Evolutionary conservation across 78 protist genomes (phyloP), one percentile per base, ranked within the genome.

Genomic region (Chrysochromulina tobinii): DNA sequence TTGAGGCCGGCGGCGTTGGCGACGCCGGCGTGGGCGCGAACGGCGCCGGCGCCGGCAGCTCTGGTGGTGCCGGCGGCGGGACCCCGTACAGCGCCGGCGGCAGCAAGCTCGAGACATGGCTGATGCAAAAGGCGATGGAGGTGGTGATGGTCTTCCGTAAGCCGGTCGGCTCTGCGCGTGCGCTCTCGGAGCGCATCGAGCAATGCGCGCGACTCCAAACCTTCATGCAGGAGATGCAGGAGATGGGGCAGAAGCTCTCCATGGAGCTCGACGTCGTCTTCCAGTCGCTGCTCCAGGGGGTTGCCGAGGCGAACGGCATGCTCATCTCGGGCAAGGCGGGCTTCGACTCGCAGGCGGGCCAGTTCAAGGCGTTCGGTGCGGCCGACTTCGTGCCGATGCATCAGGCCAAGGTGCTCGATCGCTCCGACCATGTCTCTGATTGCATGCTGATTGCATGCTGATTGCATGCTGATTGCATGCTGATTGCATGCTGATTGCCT

Each of bases 301-400:
- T 14, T 7, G 17, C 51, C 17, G 20, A 53, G 51, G 12, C 5
- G 27, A 6, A 3, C 54, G 38, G 53, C 50, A 23, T 73, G 83
- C 54, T 14, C 54, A 50, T 11, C 64, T 11, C 68, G 6, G 5
- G 68, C 17, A 6, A 1, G 1, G 11, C 59, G 51, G 38, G 38
- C 38, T 38, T 89, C 50, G 91, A 89, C 81, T 1, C 8, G 21
- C 91, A 89, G 53, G 64, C 69, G 50, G 54, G 91, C 67, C 1
- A 0, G 38, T 2, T 23, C 69, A 69, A 38, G 38, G 38, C 38
- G 38, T 38, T 38, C 38, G 38, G 38, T 38, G 38, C 38, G 38
- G 38, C 38, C 38, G 38, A 38, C 38, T 38, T 38, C 61, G 72
- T 89, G 20, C 91, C 91, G 51, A 89, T 89, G 91, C 91, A 89